A percentile compares a stretch with the other conserved stretches of the same genome.
Evolutionary conservation across 192 early-diverging fungal genomes (phyloP).

Genomic region (Linnemannia hyalina): DNA sequence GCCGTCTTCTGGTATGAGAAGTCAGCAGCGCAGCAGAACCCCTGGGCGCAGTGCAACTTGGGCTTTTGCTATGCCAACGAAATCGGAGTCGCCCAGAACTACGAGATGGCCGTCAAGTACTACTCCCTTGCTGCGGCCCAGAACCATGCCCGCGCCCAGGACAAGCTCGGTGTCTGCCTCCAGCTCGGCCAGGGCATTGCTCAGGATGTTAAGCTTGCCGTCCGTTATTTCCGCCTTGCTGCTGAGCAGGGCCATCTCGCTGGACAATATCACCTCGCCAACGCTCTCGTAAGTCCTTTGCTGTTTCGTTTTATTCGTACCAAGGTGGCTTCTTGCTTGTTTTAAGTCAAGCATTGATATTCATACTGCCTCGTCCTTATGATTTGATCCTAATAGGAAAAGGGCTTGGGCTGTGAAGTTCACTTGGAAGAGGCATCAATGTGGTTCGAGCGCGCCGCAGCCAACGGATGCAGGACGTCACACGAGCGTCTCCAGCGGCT

Average conservation of each 20-base stretch:
- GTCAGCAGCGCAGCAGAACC: slow-evolving; percentile 75
- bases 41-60: slow-evolving; percentile 83
- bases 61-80: slow-evolving; percentile 81
- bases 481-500: slow-evolving; percentile 64
- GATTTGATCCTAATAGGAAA: slow-evolving; percentile 28
- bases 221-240: slow-evolving; percentile 63
- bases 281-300: slow-evolving; percentile 50
- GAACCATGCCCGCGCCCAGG: slow-evolving; percentile 76
- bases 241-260: slow-evolving; percentile 68
- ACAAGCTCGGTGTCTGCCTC: slow-evolving; percentile 79
- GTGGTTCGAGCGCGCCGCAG: slow-evolving; percentile 60
- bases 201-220: slow-evolving; percentile 61
- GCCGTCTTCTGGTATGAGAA: slow-evolving; percentile 70
- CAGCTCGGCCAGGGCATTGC: slow-evolving; percentile 66
- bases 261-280: slow-evolving; percentile 64
- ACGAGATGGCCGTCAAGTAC: slow-evolving; percentile 78
- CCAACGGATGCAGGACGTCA: slow-evolving; percentile 63
- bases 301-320: not conserved
- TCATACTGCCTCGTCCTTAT: not conserved
- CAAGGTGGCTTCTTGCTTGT: not conserved
- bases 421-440: slow-evolving; percentile 54
- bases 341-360: not conserved
- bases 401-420: slow-evolving; percentile 58
- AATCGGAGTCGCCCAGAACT: slow-evolving; percentile 69
- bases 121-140: slow-evolving; percentile 71